These are phyloP conservation scores for Aristolochia fimbriata DNA, from an alignment of 164 flowering plant species.

Conservation along the genomic window DNA sequence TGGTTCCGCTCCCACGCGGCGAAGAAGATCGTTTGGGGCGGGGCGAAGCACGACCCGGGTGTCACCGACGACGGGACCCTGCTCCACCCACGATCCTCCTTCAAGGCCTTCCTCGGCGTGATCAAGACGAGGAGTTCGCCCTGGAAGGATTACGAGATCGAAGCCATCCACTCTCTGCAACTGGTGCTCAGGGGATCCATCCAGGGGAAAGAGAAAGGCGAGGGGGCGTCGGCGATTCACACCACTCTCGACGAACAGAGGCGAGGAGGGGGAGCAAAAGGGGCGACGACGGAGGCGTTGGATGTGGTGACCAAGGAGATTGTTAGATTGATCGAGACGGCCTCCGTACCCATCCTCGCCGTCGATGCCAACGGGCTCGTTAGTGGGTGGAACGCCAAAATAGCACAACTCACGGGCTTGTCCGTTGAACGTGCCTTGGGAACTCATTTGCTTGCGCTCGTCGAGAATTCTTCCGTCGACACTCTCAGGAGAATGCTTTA, in stretches of 20 bases:
- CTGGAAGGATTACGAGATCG: slow-evolving; percentile 19
- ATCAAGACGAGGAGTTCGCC: slow-evolving; percentile 20
- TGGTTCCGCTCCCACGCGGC: slow-evolving; percentile 31
- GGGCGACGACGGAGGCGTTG: slow-evolving; percentile 14
- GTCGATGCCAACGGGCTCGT: slow-evolving; percentile 12
- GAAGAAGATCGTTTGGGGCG: slow-evolving; percentile 29
- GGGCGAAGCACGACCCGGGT: slow-evolving; percentile 21
- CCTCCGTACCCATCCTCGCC: slow-evolving; percentile 13
- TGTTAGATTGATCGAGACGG: slow-evolving; percentile 15
- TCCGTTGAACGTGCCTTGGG: slow-evolving; percentile 9
- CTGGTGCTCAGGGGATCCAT: slow-evolving; percentile 20
- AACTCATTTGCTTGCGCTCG: slow-evolving; percentile 3
- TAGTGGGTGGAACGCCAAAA: slow-evolving; percentile 19
- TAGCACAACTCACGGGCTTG: slow-evolving; percentile 14
- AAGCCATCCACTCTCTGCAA: slow-evolving; percentile 25
- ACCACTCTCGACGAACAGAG: neutral
- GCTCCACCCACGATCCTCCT: slow-evolving; percentile 27
- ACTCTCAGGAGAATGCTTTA: slow-evolving; percentile 5
- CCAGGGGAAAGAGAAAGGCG: slow-evolving; percentile 8
- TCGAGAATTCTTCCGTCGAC: slow-evolving; percentile 5
- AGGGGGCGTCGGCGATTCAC: neutral
- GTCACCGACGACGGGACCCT: slow-evolving; percentile 17
- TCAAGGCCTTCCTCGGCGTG: slow-evolving; percentile 24
- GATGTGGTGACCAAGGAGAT: slow-evolving; percentile 6
- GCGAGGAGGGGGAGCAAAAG: slow-evolving; percentile 1